Evolutionary conservation across 257 asterid genomes (phyloP), one percentile per base, ranked within the genome.

Genomic region (Jacaranda copaia): DNA sequence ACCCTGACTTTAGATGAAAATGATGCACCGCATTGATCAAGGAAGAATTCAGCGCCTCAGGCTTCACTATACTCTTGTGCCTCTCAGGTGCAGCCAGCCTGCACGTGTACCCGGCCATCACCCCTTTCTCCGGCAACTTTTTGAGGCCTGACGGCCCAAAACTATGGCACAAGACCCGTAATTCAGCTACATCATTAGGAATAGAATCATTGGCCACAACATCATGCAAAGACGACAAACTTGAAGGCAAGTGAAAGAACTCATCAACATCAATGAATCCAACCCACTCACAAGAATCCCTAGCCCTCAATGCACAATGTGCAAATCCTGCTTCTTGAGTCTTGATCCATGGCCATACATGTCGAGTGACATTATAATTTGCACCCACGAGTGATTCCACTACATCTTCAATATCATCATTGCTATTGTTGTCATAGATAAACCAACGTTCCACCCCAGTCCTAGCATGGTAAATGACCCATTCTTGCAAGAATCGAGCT

Each of bases 301-400:
- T 73, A 0, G 97, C 94, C 64, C 84, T 84, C 67, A 93, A 13
- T 0, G 93, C 93, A 62, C 98, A 93, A 32, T 93, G 97, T 3
- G 97, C 84, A 38, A 93, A 86, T 11, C 98, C 97, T 0, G 96
- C 96, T 76, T 93, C 98, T 16, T 93, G 98, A 10, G 89, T 85
- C 84, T 93, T 93, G 82, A 88, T 82, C 98, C 98, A 93, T 1
- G 97, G 97, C 98, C 98, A 93, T 7, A 79, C 49, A 35, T 85
- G 88, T 3, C 88, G 81, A 0, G 88, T 73, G 7, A 89, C 58
- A 1, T 88, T 91, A 35, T 82, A 76, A 46, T 67, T 72, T 1
- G 65, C 45, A 19, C 57, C 32, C 0, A 16, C 67, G 20, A 91
- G 73, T 3, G 81, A 57, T 25, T 81, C 77, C 7, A 90, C 57